phyloP scores from a whole-genome alignment of 495 filamentous ascomycete genomes.

The Daldinia bambusicola region DNA sequence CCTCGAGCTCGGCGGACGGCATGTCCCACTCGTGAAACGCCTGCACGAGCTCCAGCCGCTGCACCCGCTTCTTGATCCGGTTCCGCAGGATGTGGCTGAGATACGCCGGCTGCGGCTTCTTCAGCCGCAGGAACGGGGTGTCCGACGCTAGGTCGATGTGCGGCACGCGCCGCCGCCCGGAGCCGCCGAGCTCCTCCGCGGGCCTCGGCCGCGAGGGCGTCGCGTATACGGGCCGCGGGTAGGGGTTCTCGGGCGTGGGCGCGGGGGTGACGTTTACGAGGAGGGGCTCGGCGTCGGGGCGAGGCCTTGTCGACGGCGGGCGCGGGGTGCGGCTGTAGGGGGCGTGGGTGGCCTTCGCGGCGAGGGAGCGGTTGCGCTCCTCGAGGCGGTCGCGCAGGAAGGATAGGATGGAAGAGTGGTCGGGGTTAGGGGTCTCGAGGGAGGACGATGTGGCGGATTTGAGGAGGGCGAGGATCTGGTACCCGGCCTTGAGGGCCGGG shows the following conservation, averaged over 20 bases:
- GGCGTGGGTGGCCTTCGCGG: slow-evolving; percentile 25
- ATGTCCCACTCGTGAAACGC: slow-evolving; percentile 42
- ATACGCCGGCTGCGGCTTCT: slow-evolving; percentile 71
- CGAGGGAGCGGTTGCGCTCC: slow-evolving; percentile 43
- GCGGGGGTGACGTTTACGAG: slow-evolving; percentile 46
- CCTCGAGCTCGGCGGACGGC: slow-evolving; percentile 64
- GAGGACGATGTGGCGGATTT: slow-evolving; percentile 19
- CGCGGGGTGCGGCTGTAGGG: slow-evolving; percentile 25
- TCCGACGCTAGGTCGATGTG: slow-evolving; percentile 65
- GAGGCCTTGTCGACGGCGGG: slow-evolving; percentile 18
- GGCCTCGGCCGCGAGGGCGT: slow-evolving; percentile 58
- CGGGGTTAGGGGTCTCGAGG: slow-evolving; percentile 23
- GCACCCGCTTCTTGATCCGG: slow-evolving; percentile 55
- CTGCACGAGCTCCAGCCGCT: slow-evolving; percentile 44
- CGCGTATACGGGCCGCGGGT: slow-evolving; percentile 54
- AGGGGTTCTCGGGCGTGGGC: slow-evolving; percentile 43
- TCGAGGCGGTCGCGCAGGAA: slow-evolving; percentile 51
- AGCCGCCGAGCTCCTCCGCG: slow-evolving; percentile 52
- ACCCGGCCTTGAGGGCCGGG: slow-evolving; percentile 71
- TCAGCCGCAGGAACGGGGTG: slow-evolving; percentile 75
- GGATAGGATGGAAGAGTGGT: slow-evolving; percentile 45
- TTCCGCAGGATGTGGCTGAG: slow-evolving; percentile 67
- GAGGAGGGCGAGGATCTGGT: slow-evolving; percentile 61
- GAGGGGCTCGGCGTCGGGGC: slow-evolving; percentile 45
- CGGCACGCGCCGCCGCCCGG: slow-evolving; percentile 68